A percentile compares a stretch with the other conserved stretches of the same genome.
Conservation (phyloP, 1,139 yeast genomes). For the Schwanniomyces etchellsii region DNA sequence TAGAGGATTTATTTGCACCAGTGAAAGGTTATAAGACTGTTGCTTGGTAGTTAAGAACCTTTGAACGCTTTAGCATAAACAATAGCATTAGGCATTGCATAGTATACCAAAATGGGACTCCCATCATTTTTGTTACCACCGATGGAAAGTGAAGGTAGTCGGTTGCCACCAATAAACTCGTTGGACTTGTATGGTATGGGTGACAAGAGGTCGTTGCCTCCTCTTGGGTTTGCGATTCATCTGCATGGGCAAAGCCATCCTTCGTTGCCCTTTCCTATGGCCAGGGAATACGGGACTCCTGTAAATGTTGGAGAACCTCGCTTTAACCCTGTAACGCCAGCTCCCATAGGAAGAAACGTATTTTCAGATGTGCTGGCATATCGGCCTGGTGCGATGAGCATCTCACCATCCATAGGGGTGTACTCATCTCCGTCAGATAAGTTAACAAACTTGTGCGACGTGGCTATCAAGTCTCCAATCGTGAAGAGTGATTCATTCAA, state of each 20-base stretch:
- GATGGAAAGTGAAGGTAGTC: constrained; percentile 4
- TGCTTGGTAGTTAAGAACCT: too few species aligned
- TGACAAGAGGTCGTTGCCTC: background rate
- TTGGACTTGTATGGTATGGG: constrained; percentile 16
- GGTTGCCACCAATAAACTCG: constrained; percentile 25
- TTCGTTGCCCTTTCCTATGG: background rate
- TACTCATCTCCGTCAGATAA: background rate
- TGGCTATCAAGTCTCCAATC: background rate
- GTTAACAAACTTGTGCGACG: background rate
- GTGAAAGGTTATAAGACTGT: too few species aligned
- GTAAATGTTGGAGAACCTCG: too few species aligned
- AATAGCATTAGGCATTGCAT: background rate
- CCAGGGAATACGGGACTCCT: background rate
- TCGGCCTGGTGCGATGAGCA: too few species aligned
- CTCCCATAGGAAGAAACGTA: too few species aligned
- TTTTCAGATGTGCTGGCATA: too few species aligned
- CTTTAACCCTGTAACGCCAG: background rate
- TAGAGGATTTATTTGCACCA: too few species aligned
- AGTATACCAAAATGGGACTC: background rate
- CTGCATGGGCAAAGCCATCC: background rate
- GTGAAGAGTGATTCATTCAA: background rate
- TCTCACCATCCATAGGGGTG: too few species aligned
- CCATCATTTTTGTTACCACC: background rate
- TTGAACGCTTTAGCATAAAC: too few species aligned
- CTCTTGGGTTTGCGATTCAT: background rate